A percentile compares a stretch with the other conserved stretches of the same genome.
These are phyloP conservation scores for Crepidotus variabilis DNA, from an alignment of 768 basidiomycete genomes.

Conservation along the genomic window DNA sequence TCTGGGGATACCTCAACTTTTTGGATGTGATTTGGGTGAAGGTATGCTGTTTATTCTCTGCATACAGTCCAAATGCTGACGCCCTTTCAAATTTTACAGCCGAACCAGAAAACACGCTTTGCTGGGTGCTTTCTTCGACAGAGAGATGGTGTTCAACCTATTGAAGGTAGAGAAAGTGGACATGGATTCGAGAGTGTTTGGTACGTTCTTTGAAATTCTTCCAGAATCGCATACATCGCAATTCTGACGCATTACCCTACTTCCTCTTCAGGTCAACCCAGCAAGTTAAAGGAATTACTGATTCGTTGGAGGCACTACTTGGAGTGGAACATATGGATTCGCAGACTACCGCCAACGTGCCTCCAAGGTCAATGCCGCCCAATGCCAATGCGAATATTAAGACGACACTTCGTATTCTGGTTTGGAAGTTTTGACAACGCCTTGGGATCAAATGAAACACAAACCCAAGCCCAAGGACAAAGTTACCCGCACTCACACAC, in stretches of 20 bases:
- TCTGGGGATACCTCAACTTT: slow-evolving; percentile 98
- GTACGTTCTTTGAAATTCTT: background rate
- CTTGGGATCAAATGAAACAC: no score
- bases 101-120: slow-evolving; percentile 72
- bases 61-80: background rate
- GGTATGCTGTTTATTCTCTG: background rate
- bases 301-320: no score
- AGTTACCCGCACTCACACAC: no score
- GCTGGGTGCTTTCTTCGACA: slow-evolving; percentile 96
- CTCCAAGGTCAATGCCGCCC: no score
- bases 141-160: slow-evolving; percentile 77
- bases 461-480: no score
- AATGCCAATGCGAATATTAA: no score
- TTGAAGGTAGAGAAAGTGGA: slow-evolving; percentile 73
- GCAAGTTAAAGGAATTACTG: no score
- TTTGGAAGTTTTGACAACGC: no score
- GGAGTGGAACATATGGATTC: no score
- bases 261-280: slow-evolving; percentile 62
- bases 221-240: no score
- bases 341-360: no score
- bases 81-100: slow-evolving; percentile 32
- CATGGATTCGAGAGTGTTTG: slow-evolving; percentile 15
- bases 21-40: slow-evolving; percentile 93
- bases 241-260: background rate
- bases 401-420: no score